Conservation (phyloP, 345 rosid genomes). For the Clarkia xantiana region DNA sequence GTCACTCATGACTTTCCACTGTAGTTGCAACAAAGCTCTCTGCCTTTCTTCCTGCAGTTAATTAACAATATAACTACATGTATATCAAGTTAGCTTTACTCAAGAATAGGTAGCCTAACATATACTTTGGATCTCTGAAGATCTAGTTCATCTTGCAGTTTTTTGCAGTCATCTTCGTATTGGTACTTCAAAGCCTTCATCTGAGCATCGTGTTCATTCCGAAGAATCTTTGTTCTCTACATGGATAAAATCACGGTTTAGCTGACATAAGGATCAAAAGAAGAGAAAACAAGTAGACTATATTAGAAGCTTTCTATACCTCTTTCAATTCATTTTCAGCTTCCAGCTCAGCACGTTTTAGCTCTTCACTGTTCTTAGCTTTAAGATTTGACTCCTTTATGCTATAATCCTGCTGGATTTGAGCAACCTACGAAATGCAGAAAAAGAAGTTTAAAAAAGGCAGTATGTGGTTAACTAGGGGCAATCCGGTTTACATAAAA, state of each 20-base stretch:
- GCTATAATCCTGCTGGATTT: conserved; percentile 41
- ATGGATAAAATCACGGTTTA: conserved; percentile 8
- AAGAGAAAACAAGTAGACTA: neutral
- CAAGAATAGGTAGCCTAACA: conserved; percentile 7
- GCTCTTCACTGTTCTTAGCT: conserved; percentile 45
- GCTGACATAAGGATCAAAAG: neutral
- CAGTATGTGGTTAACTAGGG: too few relatives aligned
- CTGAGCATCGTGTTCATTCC: conserved; percentile 67
- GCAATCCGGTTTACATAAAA: too few relatives aligned
- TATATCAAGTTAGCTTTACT: conserved; percentile 5
- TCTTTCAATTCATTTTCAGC: conserved; percentile 63
- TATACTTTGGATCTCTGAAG: conserved; percentile 61
- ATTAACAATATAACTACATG: conserved; percentile 2
- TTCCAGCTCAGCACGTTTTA: conserved; percentile 45
- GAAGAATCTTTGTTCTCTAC: conserved; percentile 41
- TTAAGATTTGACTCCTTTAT: conserved; percentile 46
- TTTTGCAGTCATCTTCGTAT: conserved; percentile 62
- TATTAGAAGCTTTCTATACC: conserved; percentile 18
- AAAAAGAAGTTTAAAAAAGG: conserved; percentile 3
- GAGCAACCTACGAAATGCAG: conserved; percentile 24
- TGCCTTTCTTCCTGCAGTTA: conserved; percentile 66
- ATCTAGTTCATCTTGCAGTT: conserved; percentile 55
- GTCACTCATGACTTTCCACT: conserved; percentile 86
- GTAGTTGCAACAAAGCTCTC: conserved; percentile 72
- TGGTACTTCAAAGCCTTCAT: conserved; percentile 49